phyloP scores from a whole-genome alignment of 73 alveolate species.

The Blepharisma japonicum region DNA sequence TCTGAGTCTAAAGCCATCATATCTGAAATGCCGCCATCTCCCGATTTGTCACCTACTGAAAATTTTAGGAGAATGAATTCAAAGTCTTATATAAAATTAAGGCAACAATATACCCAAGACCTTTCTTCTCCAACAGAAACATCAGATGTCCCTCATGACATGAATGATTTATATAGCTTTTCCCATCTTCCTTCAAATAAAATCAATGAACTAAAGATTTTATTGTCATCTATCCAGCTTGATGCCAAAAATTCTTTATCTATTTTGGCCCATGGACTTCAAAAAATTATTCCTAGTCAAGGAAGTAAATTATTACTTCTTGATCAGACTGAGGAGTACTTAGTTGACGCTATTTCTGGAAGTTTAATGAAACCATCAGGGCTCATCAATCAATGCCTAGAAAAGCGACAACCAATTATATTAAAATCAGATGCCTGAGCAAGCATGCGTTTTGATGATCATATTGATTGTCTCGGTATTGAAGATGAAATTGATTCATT shows the following conservation, averaged over 20 bases:
- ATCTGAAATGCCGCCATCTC: too few species aligned
- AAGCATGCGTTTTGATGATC: too few species aligned
- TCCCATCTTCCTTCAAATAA: neutral
- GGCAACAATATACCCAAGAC: too few species aligned
- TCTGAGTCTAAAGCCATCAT: too few species aligned
- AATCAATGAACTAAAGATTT: neutral
- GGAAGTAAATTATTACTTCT: neutral
- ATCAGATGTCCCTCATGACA: too few species aligned
- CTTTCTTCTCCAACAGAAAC: too few species aligned
- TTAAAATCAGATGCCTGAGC: too few species aligned
- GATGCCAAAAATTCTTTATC: neutral
- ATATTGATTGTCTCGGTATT: neutral
- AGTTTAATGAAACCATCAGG: constrained; percentile 14
- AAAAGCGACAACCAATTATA: neutral
- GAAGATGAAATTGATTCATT: constrained; percentile 1
- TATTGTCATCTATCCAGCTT: neutral
- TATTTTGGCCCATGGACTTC: neutral
- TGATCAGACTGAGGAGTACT: neutral
- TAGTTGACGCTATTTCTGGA: neutral
- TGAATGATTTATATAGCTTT: neutral
- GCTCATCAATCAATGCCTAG: neutral
- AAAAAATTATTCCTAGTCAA: constrained; percentile 23
- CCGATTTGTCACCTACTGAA: too few species aligned
- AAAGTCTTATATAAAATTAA: too few species aligned
- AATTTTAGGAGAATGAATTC: too few species aligned